phyloP scores from a whole-genome alignment of 148 eudicot genomes.

The Drosera capensis region DNA sequence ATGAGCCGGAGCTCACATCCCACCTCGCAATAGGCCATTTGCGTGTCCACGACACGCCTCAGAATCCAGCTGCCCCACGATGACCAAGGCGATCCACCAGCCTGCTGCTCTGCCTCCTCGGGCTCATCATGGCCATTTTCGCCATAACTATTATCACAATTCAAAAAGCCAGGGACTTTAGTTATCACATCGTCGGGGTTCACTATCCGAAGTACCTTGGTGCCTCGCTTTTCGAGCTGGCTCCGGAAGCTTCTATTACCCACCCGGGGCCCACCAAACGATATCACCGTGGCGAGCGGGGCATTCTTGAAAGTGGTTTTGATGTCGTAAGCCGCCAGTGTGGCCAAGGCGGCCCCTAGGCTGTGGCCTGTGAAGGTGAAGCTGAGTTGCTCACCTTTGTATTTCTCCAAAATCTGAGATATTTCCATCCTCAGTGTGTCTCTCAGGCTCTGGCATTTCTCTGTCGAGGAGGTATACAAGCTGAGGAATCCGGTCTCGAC shows the following conservation, averaged over 20 bases:
- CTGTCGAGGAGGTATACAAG: conserved; percentile 40
- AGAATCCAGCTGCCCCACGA: conserved; percentile 33
- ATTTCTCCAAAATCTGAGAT: conserved; percentile 19
- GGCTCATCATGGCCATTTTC: not conserved
- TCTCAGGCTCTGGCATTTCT: conserved; percentile 30
- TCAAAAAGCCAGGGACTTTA: too few species aligned
- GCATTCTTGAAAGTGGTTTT: conserved; percentile 25
- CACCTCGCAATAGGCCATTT: conserved; percentile 72
- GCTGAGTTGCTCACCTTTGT: conserved; percentile 38
- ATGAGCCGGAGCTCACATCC: conserved; percentile 55
- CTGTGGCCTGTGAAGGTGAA: conserved; percentile 80
- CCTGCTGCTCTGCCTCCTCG: not conserved
- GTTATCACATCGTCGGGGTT: too few species aligned
- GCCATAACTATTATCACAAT: too few species aligned
- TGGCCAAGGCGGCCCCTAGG: conserved; percentile 81
- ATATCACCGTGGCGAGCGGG: too few species aligned
- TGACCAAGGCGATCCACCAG: not conserved
- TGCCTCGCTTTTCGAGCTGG: too few species aligned
- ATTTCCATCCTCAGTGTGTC: conserved; percentile 34
- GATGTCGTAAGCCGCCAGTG: conserved; percentile 65
- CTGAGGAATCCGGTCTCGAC: conserved; percentile 79
- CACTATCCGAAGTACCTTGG: too few species aligned
- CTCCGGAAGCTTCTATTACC: too few species aligned
- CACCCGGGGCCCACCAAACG: too few species aligned
- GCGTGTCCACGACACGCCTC: conserved; percentile 28